Evolutionary conservation across 2,329 filamentous ascomycete species (phyloP).

Genomic region (Hymenoscyphus scutula): DNA sequence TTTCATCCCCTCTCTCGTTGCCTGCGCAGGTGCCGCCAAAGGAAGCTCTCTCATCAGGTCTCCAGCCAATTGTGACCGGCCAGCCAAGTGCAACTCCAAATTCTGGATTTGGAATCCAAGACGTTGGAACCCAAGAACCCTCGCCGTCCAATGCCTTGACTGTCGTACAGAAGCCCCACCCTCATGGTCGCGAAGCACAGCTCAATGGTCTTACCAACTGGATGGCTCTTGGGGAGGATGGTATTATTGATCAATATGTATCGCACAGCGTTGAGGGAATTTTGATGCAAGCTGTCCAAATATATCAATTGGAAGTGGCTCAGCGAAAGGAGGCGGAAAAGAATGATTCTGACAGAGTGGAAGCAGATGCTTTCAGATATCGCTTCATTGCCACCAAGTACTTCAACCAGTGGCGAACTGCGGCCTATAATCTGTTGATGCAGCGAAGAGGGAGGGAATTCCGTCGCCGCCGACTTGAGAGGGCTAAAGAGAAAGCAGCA

Average conservation of each 20-base stretch:
- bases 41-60: background rate
- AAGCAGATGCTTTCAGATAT: slow-evolving; percentile 31
- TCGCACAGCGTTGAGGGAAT: slow-evolving; percentile 26
- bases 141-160: background rate
- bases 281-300: slow-evolving; percentile 20
- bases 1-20: background rate
- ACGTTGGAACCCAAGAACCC: slow-evolving; percentile 3
- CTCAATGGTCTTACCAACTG: slow-evolving; percentile 28
- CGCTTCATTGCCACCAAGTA: slow-evolving; percentile 33
- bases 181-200: slow-evolving; percentile 9
- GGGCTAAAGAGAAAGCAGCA: slow-evolving; percentile 31
- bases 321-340: slow-evolving; percentile 23
- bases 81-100: background rate
- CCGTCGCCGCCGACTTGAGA: slow-evolving; percentile 29
- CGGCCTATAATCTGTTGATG: slow-evolving; percentile 27
- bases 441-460: slow-evolving; percentile 33
- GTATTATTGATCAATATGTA: slow-evolving; percentile 37
- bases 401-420: slow-evolving; percentile 31
- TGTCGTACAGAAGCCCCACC: background rate
- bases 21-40: background rate
- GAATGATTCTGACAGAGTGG: slow-evolving; percentile 17
- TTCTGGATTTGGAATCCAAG: background rate
- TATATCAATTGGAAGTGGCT: slow-evolving; percentile 26
- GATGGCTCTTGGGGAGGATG: slow-evolving; percentile 31
- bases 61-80: background rate